Percentiles rank a stretch among this genome's conserved stretches.
phyloP scores from a whole-genome alignment of 345 rosid genomes.

The Mercurialis annua region DNA sequence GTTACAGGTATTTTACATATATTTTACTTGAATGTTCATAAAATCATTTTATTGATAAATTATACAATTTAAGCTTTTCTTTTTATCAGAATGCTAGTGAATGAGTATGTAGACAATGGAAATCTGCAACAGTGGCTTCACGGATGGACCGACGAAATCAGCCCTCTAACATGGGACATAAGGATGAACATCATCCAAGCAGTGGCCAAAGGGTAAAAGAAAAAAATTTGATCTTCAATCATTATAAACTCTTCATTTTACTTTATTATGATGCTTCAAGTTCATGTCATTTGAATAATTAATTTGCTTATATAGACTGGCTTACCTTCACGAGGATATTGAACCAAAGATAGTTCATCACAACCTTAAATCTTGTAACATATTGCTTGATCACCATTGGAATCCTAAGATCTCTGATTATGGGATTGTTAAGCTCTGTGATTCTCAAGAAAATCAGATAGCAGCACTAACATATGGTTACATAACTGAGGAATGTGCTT shows the following conservation, averaged over 20 bases:
- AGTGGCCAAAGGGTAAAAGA: conserved; percentile 68
- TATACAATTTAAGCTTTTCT: not conserved
- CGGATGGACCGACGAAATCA: conserved; percentile 37
- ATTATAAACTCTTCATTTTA: not conserved
- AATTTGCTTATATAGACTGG: conserved; percentile 42
- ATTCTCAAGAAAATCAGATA: conserved; percentile 14
- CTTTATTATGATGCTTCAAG: too few species aligned
- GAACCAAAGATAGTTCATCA: conserved; percentile 60
- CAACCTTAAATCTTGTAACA: conserved; percentile 56
- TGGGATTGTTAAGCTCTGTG: conserved; percentile 37
- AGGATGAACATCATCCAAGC: conserved; percentile 65
- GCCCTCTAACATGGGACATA: conserved; percentile 52
- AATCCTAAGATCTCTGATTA: conserved; percentile 64
- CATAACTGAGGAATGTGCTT: conserved; percentile 29
- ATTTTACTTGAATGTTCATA: not conserved
- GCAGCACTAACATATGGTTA: conserved; percentile 26
- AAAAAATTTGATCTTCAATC: not conserved
- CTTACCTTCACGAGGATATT: conserved; percentile 70
- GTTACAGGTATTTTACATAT: conserved; percentile 41
- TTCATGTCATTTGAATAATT: not conserved
- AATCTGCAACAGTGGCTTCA: conserved; percentile 78
- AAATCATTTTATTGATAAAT: not conserved
- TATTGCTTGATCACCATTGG: conserved; percentile 73
- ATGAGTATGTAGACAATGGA: conserved; percentile 66
- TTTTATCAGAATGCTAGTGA: conserved; percentile 57